A percentile compares a stretch with the other conserved stretches of the same genome.
Conservation (phyloP, 768 basidiomycete species). For the Hemileccinum impolitum region DNA sequence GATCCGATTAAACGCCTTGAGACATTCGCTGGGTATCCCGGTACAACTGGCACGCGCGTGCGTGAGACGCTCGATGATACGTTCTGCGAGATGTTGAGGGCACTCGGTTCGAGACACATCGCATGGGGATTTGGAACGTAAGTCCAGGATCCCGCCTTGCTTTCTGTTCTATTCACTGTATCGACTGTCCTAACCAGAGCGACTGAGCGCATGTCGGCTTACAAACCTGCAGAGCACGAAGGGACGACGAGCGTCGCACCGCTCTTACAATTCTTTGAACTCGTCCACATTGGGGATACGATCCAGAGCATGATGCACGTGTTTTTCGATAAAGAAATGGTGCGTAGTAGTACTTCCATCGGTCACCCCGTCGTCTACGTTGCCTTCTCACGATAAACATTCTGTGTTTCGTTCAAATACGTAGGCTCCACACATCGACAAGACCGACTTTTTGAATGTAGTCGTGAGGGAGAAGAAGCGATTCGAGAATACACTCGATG, state of each 20-base stretch:
- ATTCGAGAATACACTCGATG: constrained; percentile 90
- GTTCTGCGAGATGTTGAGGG: constrained; percentile 80
- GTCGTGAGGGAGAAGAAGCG: constrained; percentile 96
- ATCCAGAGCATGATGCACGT: constrained; percentile 98
- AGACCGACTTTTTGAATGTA: constrained; percentile 87
- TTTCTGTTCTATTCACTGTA: not conserved
- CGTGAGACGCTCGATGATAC: constrained; percentile 92
- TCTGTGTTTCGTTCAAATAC: too few species aligned
- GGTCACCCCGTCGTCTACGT: too few species aligned
- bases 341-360: constrained; percentile 30
- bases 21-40: constrained; percentile 85
- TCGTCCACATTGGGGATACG: constrained; percentile 95
- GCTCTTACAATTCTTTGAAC: constrained; percentile 92
- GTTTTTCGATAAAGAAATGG: constrained; percentile 96
- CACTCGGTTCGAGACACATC: constrained; percentile 76
- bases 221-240: constrained; percentile 84
- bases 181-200: constrained; percentile 49
- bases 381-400: not conserved
- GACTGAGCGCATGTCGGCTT: constrained; percentile 83
- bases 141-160: constrained; percentile 24
- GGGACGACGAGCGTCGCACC: constrained; percentile 85
- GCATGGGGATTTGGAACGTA: constrained; percentile 74
- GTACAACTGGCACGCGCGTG: constrained; percentile 82
- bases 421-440: constrained; percentile 87
- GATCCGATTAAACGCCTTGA: constrained; percentile 91